Evolutionary conservation across 2,329 filamentous ascomycete genomes (phyloP), one percentile per base, ranked within the genome.

Genomic region (Amauroascus verrucosus): DNA sequence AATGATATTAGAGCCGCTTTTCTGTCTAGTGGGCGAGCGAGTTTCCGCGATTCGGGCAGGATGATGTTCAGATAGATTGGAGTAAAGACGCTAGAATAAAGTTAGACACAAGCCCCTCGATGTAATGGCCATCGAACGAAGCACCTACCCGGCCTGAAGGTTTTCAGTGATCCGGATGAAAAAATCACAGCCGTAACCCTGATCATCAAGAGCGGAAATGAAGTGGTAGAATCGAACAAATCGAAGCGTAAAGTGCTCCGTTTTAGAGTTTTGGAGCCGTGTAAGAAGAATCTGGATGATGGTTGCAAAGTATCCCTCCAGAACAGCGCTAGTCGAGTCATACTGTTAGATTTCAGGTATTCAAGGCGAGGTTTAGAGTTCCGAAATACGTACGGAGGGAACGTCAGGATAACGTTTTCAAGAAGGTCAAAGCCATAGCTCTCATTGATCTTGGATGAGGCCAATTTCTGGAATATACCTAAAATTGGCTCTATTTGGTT

Each of bases 161-260:
- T 82, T 76, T 65, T 97, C 86, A n/a, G 87, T 83, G 58, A 88
- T 80, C 59, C 78, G 78, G 70, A 96, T 86, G 72, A 96, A 93
- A 73, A 88, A 95, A 70, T 98, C 93, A 6, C 89, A 81, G 46
- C 91, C 93, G 54, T 93, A 82, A n/a, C 89, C 88, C 60, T 82
- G 81, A 58, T 93, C 85, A 32, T 85, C 81, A 57, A 77, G 79
- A 16, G 89, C 87, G 28, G 87, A 88, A 52, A 97, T 80, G 58
- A 96, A 83, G 69, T 98, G 91, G 68, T 94, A 98, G 75, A 98
- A 94, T 32, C 89, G 85, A 51, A 90, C 86, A 67, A 98, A 96
- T 51, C 89, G 85, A 52, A 88, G 75, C 62, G 89, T 86, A 70
- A 95, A 86, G 45, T 82, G 85, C 62, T 97, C 91, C 0, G 90